These are phyloP conservation scores for Boletus rubroflammeus DNA, from an alignment of 768 basidiomycete species.

Conservation along the genomic window DNA sequence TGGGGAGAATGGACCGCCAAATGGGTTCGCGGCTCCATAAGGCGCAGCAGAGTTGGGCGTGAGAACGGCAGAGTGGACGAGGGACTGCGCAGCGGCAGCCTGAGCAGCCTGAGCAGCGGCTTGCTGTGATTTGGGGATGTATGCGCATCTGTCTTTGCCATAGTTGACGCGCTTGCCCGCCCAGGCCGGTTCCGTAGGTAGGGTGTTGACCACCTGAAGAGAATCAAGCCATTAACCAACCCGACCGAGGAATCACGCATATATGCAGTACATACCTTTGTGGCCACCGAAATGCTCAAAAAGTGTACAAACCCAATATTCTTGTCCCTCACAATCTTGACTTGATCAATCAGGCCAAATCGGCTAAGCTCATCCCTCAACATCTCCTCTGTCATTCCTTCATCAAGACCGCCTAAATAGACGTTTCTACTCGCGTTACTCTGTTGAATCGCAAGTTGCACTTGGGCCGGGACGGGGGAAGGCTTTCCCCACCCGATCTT, in stretches of 20 bases:
- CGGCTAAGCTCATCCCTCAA: constrained; percentile 87
- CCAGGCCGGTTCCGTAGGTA: constrained; percentile 91
- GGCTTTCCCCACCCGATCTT: constrained; percentile 99
- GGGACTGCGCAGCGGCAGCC: constrained; percentile 77
- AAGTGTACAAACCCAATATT: constrained; percentile 99
- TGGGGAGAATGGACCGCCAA: constrained; percentile 38
- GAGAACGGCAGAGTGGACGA: constrained; percentile 48
- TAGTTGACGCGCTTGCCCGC: constrained; percentile 96
- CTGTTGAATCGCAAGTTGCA: constrained; percentile 84
- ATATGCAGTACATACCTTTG: constrained; percentile 61
- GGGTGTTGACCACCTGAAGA: constrained; percentile 81
- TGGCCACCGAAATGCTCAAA: constrained; percentile 89
- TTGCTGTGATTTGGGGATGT: constrained; percentile 94
- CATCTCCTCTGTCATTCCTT: constrained; percentile 86
- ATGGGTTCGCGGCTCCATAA: constrained; percentile 31
- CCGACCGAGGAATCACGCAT: neutral
- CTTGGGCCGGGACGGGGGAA: constrained; percentile 79
- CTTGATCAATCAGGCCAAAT: constrained; percentile 97
- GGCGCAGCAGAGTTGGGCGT: constrained; percentile 30
- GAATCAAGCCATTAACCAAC: neutral
- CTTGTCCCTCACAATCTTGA: constrained; percentile 99
- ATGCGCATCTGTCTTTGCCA: constrained; percentile 97
- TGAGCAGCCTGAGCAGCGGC: constrained; percentile 84
- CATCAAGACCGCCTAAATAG: constrained; percentile 91
- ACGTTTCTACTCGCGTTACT: constrained; percentile 95